Base-by-base conservation (phyloP, 2,329 filamentous ascomycete genomes). In the Alternaria gaisen region DNA sequence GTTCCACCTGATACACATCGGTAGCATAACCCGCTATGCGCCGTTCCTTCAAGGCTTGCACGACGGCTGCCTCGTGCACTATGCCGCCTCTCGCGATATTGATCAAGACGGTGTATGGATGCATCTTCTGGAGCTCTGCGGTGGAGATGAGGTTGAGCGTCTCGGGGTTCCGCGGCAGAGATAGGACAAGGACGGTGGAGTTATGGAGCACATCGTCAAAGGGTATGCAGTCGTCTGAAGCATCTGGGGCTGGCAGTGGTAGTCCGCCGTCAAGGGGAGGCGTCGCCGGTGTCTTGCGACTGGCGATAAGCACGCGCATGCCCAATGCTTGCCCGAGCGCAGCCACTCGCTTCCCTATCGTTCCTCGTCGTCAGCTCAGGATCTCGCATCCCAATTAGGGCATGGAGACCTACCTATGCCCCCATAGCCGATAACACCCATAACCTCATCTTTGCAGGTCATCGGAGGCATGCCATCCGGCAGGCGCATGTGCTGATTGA, bases 1-100 rank as follows among this genome's bases (percentile, higher is more conserved):
- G 84, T 65, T 86, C 84, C 24, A 76, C 74, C 42, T 75, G 71
- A 54, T 84, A 83, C 8, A 86, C 84, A 72, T 86, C 84, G 1
- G 82, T 82, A 14, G 81, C 84, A 46, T 83, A 83, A 1, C 84
- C 84, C 4, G 81, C 79, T 44, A 85, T 83, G 60, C 72, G 71
- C 16, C 76, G 75, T n/a, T 81, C 72, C 46, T 77, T 79, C 54
- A 86, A 65, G 1, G 83, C 83, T 18, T 73, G 71, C 16, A 82
- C 77, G 12, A 86, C 72, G 5, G 83, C 83, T 1, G 71, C 71
- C 68, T 86, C 84, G 53, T 86, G 81, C 16, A 86, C 80, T 16
- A 85, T 81, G 1, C 83, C 83, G 14, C 84, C 84, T 22, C 84
- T 79, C 3, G 81, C 78, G 40, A 85, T 80, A 60, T 86, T 86